phyloP scores from a whole-genome alignment of 2,329 filamentous ascomycete species.

The Magnaporthales sp. region DNA sequence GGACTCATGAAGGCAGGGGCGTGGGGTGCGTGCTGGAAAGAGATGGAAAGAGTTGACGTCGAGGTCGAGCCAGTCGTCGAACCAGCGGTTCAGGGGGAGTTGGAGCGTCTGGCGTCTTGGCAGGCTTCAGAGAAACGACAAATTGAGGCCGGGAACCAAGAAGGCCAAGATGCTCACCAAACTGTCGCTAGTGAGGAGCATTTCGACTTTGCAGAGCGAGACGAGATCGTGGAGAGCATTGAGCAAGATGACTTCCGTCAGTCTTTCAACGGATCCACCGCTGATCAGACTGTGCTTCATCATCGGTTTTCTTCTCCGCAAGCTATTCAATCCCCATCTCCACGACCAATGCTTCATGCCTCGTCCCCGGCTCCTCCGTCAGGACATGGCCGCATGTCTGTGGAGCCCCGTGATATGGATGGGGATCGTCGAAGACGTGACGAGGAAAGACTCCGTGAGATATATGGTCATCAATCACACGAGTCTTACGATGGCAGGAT shows the following conservation, averaged over 20 bases:
- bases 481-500: background rate
- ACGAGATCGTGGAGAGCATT: background rate
- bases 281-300: background rate
- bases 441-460: conserved; percentile 43
- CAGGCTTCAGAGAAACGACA: conserved; percentile 30
- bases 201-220: background rate
- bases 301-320: background rate
- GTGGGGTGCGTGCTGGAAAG: conserved; percentile 89
- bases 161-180: conserved; percentile 8
- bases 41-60: conserved; percentile 98
- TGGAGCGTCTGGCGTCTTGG: conserved; percentile 43
- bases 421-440: conserved; percentile 28
- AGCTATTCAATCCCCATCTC: background rate
- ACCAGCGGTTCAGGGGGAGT: conserved; percentile 45
- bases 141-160: conserved; percentile 18
- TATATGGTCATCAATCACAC: conserved; percentile 34
- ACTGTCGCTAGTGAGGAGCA: background rate
- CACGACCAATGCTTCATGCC: background rate
- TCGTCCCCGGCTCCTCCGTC: background rate
- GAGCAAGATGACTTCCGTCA: background rate
- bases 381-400: conserved; percentile 6
- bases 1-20: conserved; percentile 86
- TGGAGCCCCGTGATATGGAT: conserved; percentile 6
- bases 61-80: conserved; percentile 74
- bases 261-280: background rate